Conservation (phyloP, 495 filamentous ascomycete species). For the Xylaria cubensis region DNA sequence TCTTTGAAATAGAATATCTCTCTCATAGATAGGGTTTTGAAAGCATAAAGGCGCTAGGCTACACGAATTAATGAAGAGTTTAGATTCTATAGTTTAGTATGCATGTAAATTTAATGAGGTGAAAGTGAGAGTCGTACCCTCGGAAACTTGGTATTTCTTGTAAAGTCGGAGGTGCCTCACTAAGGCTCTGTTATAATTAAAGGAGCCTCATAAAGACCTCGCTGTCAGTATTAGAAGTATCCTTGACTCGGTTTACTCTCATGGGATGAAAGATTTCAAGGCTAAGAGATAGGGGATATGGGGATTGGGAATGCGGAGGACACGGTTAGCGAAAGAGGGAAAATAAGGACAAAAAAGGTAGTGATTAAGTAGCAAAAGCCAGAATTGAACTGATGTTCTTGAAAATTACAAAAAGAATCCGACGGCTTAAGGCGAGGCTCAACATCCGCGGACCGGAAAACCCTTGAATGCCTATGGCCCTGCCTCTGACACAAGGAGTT, state of each 20-base stretch:
- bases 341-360: not conserved
- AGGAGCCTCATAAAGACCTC: not conserved
- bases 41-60: too few species aligned
- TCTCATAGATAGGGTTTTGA: too few species aligned
- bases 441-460: constrained; percentile 5
- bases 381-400: not conserved
- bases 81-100: too few species aligned
- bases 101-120: not conserved
- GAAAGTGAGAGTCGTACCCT: not conserved
- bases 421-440: not conserved
- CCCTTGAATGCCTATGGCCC: constrained; percentile 10
- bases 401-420: not conserved
- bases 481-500: constrained; percentile 4
- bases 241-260: not conserved
- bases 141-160: not conserved
- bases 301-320: not conserved
- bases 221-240: not conserved
- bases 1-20: too few species aligned
- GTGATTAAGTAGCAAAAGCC: not conserved
- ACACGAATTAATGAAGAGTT: too few species aligned
- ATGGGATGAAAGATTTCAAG: not conserved
- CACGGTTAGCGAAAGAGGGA: not conserved
- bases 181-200: not conserved
- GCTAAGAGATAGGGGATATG: too few species aligned
- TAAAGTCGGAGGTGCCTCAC: not conserved